These are phyloP conservation scores for Clavariopsis aquatica DNA, from an alignment of 495 filamentous ascomycete genomes.

Conservation along the genomic window DNA sequence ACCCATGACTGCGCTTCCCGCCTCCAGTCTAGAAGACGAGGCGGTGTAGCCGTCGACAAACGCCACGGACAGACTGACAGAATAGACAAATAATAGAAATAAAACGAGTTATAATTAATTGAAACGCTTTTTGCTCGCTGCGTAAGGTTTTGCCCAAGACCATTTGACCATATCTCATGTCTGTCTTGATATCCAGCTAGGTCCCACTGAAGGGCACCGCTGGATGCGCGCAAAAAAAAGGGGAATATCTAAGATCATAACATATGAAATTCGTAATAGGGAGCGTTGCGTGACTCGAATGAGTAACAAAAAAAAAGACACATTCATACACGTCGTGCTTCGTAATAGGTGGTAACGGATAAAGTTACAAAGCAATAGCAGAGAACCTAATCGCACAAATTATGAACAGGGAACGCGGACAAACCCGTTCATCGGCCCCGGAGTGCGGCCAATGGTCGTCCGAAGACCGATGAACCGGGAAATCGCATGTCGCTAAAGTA, in stretches of 20 bases:
- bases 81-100: conserved; percentile 21
- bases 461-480: conserved; percentile 35
- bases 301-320: conserved; percentile 11
- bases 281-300: conserved; percentile 36
- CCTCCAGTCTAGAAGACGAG: conserved; percentile 16
- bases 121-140: conserved; percentile 17
- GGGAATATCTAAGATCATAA: conserved; percentile 8
- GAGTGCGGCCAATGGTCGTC: conserved; percentile 18
- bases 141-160: conserved; percentile 3
- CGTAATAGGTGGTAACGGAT: conserved; percentile 27
- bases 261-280: conserved; percentile 40
- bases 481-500: conserved; percentile 46
- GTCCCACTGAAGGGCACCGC: conserved; percentile 10
- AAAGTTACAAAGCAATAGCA: conserved; percentile 28
- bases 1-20: conserved; percentile 37
- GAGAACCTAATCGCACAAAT: conserved; percentile 27
- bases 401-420: conserved; percentile 13
- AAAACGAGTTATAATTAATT: conserved; percentile 3
- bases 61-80: neutral
- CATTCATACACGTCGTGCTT: conserved; percentile 37
- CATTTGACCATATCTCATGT: conserved; percentile 5
- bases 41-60: conserved; percentile 38
- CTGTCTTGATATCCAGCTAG: conserved; percentile 1
- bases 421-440: conserved; percentile 4
- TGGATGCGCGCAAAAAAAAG: neutral